Conservation (phyloP, 1,284 basidiomycete species). For the Amylostereum chailletii region DNA sequence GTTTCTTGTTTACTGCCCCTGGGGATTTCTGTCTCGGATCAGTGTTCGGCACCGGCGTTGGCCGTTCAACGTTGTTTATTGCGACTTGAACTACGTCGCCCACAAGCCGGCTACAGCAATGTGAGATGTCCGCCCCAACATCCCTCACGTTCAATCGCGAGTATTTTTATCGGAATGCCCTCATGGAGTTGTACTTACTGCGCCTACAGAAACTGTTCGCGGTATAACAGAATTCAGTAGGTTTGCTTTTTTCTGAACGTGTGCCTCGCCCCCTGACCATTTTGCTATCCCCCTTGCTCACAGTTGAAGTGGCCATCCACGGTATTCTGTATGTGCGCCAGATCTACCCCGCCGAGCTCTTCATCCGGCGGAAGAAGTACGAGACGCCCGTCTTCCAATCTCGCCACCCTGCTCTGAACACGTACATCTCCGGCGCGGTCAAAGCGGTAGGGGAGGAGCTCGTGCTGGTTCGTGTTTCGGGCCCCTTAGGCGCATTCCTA, state of each 20-base stretch:
- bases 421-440: constrained; percentile 80
- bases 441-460: constrained; percentile 74
- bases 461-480: constrained; percentile 35
- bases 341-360: constrained; percentile 84
- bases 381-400: constrained; percentile 87
- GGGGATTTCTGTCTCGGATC: too few species aligned
- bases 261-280: neutral
- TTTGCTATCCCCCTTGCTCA: neutral
- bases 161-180: constrained; percentile 6
- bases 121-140: too few species aligned
- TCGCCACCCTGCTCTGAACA: constrained; percentile 78
- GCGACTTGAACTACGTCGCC: too few species aligned
- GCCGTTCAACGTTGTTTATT: too few species aligned
- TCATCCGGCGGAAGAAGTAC: constrained; percentile 82
- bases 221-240: constrained; percentile 61
- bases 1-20: too few species aligned
- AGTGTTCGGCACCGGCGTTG: too few species aligned
- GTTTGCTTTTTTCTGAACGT: neutral
- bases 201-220: constrained; percentile 41
- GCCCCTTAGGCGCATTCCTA: neutral
- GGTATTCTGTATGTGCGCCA: constrained; percentile 85
- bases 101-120: too few species aligned
- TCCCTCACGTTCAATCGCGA: constrained; percentile 26
- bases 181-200: constrained; percentile 1
- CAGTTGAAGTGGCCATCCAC: constrained; percentile 91